Conservation (phyloP, 108 stramenopile species). For the Stephanodiscus minutulus region DNA sequence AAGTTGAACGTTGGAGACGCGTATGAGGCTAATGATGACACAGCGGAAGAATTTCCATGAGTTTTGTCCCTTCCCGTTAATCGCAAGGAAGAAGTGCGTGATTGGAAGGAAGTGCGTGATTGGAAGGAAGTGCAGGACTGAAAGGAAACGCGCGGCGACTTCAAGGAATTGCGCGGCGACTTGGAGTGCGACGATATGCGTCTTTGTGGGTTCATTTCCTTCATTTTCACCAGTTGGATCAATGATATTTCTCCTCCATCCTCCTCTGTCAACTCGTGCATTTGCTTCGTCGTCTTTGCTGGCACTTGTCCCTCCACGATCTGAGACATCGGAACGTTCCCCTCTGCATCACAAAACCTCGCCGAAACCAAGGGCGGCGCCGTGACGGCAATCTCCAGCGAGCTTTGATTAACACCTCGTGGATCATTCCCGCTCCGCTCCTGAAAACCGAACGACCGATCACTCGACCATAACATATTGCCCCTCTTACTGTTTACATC, state of each 20-base stretch:
- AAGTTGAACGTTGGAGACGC: constrained; percentile 4
- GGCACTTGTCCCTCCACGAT: neutral
- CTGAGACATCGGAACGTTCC: neutral
- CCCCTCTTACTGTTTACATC: no score
- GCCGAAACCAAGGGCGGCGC: no score
- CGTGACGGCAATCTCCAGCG: no score
- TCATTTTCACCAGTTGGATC: no score
- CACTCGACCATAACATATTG: no score
- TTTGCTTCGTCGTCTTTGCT: neutral
- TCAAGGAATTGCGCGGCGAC: no score
- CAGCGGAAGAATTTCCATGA: neutral
- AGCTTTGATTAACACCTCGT: no score
- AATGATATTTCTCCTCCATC: no score
- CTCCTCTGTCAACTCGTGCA: neutral
- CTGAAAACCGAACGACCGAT: no score
- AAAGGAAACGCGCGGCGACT: no score
- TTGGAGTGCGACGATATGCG: no score
- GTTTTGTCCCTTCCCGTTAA: neutral
- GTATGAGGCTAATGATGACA: constrained; percentile 11
- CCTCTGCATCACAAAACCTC: neutral
- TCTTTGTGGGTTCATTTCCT: neutral
- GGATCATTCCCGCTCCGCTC: no score
- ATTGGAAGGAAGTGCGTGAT: neutral
- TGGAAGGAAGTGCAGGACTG: neutral
- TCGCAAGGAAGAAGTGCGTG: neutral